Evolutionary conservation across 1,284 basidiomycete genomes (phyloP), one percentile per base, ranked within the genome.

Genomic region (Irpex sp.): DNA sequence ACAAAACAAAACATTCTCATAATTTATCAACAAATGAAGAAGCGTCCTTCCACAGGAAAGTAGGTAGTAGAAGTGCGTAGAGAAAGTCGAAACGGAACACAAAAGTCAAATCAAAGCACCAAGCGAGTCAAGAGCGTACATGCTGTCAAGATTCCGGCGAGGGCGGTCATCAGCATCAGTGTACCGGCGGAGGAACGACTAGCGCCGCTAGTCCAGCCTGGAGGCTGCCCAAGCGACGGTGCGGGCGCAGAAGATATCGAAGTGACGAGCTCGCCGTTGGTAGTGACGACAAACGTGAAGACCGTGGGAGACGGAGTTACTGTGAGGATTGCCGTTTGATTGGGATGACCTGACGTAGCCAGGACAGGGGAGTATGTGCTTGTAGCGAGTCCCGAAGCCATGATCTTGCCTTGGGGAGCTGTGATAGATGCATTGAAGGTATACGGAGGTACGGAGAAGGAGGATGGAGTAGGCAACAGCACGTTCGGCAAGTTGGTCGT

Each of bases 401-500:
- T 82, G 52, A 88, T 78, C 57, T 82, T 81, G 6, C 87, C 85
- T 38, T 79, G 74, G 17, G 77, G 70, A 9, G 82, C 87, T 49
- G 80, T 68, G 56, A 89, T 74, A 4, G 91, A 88, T 0, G 89
- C 83, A 68, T 91, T 91, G 75, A 94, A 91, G 8, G 81, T 74
- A 73, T 94, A 96, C 0, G 84, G 65, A 0, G 89, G 87, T 0
- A 87, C 87, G 3, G 85, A 81, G 66, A 82, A 85, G 0, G 85
- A 80, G 0, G 44, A 47, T 47, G 90, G 91, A 4, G 89, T 87
- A 0, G 88, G 71, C 54, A 96, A 77, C 4, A 91, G 77, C 65
- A 80, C 87, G 76, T 95, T 95, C 1, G 94, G 94, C 0, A 95
- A 78, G 3, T 82, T 86, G 0, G 93, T 93, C 15, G 80, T 72